These are phyloP conservation scores for Hygrophila difformis DNA, from an alignment of 257 asterid species.

Conservation along the genomic window DNA sequence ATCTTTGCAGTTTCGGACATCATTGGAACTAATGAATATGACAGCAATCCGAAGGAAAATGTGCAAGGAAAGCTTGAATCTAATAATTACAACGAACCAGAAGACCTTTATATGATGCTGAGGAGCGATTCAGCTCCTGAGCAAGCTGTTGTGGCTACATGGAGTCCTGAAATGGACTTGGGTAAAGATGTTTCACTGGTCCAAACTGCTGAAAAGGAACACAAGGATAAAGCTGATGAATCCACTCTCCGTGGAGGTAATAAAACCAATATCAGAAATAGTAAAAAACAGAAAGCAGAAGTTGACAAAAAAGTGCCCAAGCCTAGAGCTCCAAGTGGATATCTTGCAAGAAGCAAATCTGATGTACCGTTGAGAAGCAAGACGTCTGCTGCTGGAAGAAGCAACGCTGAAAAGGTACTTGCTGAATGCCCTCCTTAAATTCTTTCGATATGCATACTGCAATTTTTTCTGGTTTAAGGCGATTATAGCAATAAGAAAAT, in stretches of 20 bases:
- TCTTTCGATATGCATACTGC: too few species aligned
- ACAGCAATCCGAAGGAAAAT: constrained; percentile 15
- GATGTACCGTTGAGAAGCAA: constrained; percentile 33
- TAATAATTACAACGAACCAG: constrained; percentile 42
- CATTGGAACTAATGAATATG: constrained; percentile 24
- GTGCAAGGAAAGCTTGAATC: constrained; percentile 21
- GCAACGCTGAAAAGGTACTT: constrained; percentile 56
- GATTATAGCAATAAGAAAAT: too few species aligned
- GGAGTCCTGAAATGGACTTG: constrained; percentile 41
- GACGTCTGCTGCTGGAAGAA: constrained; percentile 33
- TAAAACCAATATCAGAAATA: constrained; percentile 16
- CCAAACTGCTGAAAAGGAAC: constrained; percentile 25
- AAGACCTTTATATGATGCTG: constrained; percentile 62
- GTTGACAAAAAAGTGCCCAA: constrained; percentile 26
- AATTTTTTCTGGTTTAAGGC: too few species aligned
- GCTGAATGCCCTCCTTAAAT: too few species aligned
- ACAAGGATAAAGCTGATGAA: constrained; percentile 20
- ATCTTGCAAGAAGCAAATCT: constrained; percentile 48
- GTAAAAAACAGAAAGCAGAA: constrained; percentile 28
- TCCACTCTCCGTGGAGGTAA: constrained; percentile 20
- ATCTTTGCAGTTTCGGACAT: constrained; percentile 46
- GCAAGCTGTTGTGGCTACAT: constrained; percentile 29
- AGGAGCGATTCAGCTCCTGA: constrained; percentile 40
- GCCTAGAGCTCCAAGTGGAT: constrained; percentile 30
- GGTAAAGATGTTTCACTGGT: constrained; percentile 25